Conservation (phyloP, 2,329 filamentous ascomycete genomes). For the Ascochyta lentis region DNA sequence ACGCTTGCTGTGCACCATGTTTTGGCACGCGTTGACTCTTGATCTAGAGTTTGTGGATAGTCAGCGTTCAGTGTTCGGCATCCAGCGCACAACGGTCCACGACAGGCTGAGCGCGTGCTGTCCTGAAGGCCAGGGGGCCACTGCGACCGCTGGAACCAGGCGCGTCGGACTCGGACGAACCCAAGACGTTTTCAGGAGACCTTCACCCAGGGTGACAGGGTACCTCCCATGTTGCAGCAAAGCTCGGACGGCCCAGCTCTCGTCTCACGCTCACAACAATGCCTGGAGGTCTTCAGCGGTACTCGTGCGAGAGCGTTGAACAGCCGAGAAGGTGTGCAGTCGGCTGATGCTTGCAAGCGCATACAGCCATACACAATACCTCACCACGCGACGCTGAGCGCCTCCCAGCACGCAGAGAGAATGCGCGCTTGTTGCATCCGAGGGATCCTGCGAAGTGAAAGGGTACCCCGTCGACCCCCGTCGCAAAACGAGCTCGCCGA, state of each 20-base stretch:
- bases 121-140: conserved; percentile 15
- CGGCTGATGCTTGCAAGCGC: no score
- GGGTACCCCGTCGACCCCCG: conserved; percentile 27
- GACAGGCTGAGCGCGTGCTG: conserved; percentile 10
- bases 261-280: no score
- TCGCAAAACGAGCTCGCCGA: conserved; percentile 23
- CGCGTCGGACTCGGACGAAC: conserved; percentile 14
- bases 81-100: not conserved
- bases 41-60: not conserved
- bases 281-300: no score
- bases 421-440: no score
- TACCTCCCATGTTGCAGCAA: no score
- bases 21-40: not conserved
- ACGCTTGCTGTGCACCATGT: conserved; percentile 7
- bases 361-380: no score
- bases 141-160: conserved; percentile 2
- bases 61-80: not conserved
- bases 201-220: conserved; percentile 22
- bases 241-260: no score
- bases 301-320: no score
- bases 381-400: no score
- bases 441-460: no score
- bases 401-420: no score
- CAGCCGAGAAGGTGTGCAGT: no score
- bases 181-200: conserved; percentile 27